A percentile compares a stretch with the other conserved stretches of the same genome.
These are phyloP conservation scores for Sclerotinia spermophila DNA, from an alignment of 2,329 filamentous ascomycete species.

Conservation along the genomic window DNA sequence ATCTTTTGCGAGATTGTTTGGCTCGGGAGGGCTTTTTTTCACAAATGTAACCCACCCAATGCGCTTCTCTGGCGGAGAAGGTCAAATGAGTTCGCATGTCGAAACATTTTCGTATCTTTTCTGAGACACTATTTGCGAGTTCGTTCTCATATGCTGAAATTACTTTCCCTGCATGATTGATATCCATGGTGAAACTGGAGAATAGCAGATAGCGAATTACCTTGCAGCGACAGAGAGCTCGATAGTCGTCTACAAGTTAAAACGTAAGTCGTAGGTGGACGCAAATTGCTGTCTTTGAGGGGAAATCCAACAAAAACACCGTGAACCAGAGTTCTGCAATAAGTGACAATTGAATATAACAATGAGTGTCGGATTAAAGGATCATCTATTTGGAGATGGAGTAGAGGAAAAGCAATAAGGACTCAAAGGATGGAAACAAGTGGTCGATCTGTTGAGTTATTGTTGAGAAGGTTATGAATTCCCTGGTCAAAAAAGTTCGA, in stretches of 20 bases:
- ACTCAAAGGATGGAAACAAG: neutral
- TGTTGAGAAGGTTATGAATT: neutral
- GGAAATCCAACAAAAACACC: neutral
- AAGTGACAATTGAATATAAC: too few species aligned
- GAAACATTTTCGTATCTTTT: neutral
- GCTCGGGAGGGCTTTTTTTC: accelerated
- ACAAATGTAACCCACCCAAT: neutral
- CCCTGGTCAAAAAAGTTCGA: neutral
- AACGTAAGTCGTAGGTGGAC: neutral
- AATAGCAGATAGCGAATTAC: neutral
- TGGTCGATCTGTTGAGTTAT: neutral
- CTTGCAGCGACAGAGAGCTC: neutral
- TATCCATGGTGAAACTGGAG: neutral
- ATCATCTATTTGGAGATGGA: neutral
- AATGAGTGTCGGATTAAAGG: neutral
- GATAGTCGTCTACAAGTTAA: neutral
- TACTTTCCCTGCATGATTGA: accelerated
- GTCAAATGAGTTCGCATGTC: neutral
- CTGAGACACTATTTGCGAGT: accelerated
- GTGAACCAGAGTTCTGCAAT: neutral
- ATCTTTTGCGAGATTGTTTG: neutral
- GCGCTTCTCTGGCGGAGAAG: neutral
- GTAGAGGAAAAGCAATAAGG: neutral
- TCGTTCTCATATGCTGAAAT: neutral
- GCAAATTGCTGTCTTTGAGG: neutral